A percentile compares a stretch with the other conserved stretches of the same genome.
Evolutionary conservation across 83 land plant species (phyloP).

Genomic region (Larix sibirica): DNA sequence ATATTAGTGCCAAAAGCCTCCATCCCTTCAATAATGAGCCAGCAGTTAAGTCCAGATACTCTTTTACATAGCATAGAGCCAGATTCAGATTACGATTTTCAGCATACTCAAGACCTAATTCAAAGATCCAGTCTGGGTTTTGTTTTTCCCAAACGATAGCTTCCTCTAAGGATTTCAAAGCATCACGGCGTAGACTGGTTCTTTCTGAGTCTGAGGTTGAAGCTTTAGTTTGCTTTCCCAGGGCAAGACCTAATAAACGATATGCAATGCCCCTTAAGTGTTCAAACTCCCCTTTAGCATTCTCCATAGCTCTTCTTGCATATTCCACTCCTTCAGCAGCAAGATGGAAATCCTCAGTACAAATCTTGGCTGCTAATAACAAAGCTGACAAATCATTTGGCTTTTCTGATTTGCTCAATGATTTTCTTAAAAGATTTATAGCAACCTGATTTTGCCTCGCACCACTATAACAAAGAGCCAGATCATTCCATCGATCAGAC

Average conservation of each 20-base stretch:
- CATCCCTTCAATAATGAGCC: slow-evolving; percentile 80
- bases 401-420: slow-evolving; percentile 58
- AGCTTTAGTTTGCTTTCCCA: slow-evolving; percentile 57
- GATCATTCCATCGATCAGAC: slow-evolving; percentile 71
- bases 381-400: slow-evolving; percentile 75
- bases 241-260: slow-evolving; percentile 63
- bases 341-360: slow-evolving; percentile 60
- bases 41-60: slow-evolving; percentile 67
- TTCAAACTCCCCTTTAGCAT: slow-evolving; percentile 38
- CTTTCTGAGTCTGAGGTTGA: slow-evolving; percentile 72
- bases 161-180: slow-evolving; percentile 66
- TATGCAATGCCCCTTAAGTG: slow-evolving; percentile 69
- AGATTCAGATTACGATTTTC: slow-evolving; percentile 65
- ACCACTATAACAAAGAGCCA: slow-evolving; percentile 84
- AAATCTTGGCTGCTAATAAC: slow-evolving; percentile 79
- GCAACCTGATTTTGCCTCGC: slow-evolving; percentile 59
- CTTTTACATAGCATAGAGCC: slow-evolving; percentile 72
- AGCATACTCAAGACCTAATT: slow-evolving; percentile 70
- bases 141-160: slow-evolving; percentile 51
- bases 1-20: slow-evolving; percentile 75
- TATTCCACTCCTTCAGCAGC: slow-evolving; percentile 69
- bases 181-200: slow-evolving; percentile 53
- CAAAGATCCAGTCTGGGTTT: slow-evolving; percentile 63
- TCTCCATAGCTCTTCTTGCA: slow-evolving; percentile 60
- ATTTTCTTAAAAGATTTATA: slow-evolving; percentile 68